phyloP scores from a whole-genome alignment of 331 rosid genomes.

The Spiraea crenata region DNA sequence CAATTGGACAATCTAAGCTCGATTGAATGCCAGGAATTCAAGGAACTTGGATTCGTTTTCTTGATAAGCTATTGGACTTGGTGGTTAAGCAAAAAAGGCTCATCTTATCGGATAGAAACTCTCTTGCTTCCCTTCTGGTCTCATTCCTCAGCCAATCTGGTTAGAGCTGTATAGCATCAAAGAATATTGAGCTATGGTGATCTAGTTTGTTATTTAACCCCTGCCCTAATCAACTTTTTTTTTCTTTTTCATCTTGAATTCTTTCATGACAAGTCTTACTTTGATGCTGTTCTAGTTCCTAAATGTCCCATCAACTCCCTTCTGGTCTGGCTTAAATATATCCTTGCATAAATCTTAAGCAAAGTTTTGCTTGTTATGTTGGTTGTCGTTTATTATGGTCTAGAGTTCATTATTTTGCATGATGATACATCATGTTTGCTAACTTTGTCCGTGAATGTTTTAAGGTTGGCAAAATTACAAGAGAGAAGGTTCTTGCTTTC shows the following conservation, averaged over 20 bases:
- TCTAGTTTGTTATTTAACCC: too few species aligned
- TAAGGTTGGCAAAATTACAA: conserved; percentile 78
- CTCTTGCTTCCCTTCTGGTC: conserved; percentile 67
- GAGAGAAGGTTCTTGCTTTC: conserved; percentile 57
- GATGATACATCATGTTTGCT: background rate
- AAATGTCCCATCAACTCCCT: background rate
- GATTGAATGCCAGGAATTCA: conserved; percentile 54
- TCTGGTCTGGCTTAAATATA: too few species aligned
- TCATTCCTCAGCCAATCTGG: conserved; percentile 61
- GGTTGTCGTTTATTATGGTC: background rate
- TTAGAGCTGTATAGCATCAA: conserved; percentile 59
- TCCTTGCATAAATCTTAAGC: background rate
- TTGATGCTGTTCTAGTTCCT: background rate
- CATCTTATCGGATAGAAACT: conserved; percentile 65
- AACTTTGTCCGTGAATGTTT: background rate
- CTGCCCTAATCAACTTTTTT: background rate
- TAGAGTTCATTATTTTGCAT: background rate
- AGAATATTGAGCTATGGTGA: conserved; percentile 68
- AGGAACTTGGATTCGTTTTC: conserved; percentile 58
- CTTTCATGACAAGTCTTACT: background rate
- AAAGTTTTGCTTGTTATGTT: background rate
- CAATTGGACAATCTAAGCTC: conserved; percentile 19
- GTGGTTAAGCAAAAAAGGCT: conserved; percentile 72
- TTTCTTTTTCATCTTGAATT: background rate
- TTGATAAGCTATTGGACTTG: conserved; percentile 58